Percentiles rank a stretch among this genome's conserved stretches.
Evolutionary conservation across 202 grass and related monocot species (phyloP).

Genomic region (Brachypodium distachyon): DNA sequence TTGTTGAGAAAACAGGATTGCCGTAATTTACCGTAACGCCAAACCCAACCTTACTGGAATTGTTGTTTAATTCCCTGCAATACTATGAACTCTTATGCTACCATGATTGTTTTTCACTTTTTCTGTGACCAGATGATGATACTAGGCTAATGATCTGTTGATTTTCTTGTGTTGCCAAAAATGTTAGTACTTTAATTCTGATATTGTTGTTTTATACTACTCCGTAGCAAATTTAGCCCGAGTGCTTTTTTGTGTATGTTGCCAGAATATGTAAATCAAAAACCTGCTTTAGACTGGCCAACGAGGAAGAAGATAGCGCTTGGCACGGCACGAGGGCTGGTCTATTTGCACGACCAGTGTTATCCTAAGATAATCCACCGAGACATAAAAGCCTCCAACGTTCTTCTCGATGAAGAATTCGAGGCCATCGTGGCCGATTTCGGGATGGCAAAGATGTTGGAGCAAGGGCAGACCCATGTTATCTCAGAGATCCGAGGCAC

Average conservation of each 20-base stretch:
- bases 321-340: conserved; percentile 48
- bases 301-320: conserved; percentile 70
- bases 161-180: not conserved
- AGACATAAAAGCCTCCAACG: conserved; percentile 81
- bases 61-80: not conserved
- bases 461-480: conserved; percentile 61
- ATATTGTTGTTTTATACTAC: not conserved
- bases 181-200: not conserved
- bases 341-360: conserved; percentile 79
- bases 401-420: conserved; percentile 75
- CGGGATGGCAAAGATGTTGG: conserved; percentile 72
- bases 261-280: conserved; percentile 52
- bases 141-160: not conserved
- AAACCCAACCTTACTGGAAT: not conserved
- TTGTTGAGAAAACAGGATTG: too few species aligned
- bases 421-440: conserved; percentile 86
- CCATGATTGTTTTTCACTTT: not conserved
- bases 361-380: conserved; percentile 79
- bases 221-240: not conserved
- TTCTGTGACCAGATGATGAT: not conserved
- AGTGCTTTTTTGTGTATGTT: conserved; percentile 6
- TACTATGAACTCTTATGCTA: not conserved
- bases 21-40: too few species aligned
- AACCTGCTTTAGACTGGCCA: conserved; percentile 67
- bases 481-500: conserved; percentile 54